These are phyloP conservation scores for Lithohypha guttulata DNA, from an alignment of 2,329 filamentous ascomycete genomes.

Conservation along the genomic window DNA sequence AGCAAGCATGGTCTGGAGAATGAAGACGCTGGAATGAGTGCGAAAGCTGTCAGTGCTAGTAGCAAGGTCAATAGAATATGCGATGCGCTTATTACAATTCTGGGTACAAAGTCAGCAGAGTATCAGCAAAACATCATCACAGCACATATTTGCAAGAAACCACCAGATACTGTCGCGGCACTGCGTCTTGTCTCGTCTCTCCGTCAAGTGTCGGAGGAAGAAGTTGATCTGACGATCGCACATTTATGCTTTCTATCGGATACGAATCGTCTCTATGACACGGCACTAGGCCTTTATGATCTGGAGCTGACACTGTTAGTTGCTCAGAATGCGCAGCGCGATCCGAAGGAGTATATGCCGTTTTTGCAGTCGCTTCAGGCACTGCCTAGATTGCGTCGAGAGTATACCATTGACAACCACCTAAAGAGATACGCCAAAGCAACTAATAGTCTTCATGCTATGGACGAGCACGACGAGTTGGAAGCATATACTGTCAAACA, in stretches of 20 bases:
- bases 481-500: constrained; percentile 70
- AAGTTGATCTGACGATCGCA: constrained; percentile 81
- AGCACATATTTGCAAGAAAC: constrained; percentile 84
- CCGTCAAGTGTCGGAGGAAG: constrained; percentile 40
- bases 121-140: constrained; percentile 88
- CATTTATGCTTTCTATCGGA: constrained; percentile 97
- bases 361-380: constrained; percentile 82
- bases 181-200: constrained; percentile 68
- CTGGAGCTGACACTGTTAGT: constrained; percentile 81
- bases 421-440: constrained; percentile 68
- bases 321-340: constrained; percentile 90
- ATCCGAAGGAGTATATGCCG: constrained; percentile 88
- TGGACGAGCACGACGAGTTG: constrained; percentile 67
- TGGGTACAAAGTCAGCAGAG: constrained; percentile 42
- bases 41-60: constrained; percentile 10
- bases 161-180: constrained; percentile 80
- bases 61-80: constrained; percentile 79
- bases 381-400: constrained; percentile 57
- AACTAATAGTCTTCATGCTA: constrained; percentile 59
- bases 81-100: constrained; percentile 63
- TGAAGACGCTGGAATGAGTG: constrained; percentile 20
- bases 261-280: constrained; percentile 81
- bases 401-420: constrained; percentile 82
- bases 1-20: constrained; percentile 23
- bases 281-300: constrained; percentile 82